A percentile compares a stretch with the other conserved stretches of the same genome.
phyloP scores from a whole-genome alignment of 768 basidiomycete species.

The Panus rudis region DNA sequence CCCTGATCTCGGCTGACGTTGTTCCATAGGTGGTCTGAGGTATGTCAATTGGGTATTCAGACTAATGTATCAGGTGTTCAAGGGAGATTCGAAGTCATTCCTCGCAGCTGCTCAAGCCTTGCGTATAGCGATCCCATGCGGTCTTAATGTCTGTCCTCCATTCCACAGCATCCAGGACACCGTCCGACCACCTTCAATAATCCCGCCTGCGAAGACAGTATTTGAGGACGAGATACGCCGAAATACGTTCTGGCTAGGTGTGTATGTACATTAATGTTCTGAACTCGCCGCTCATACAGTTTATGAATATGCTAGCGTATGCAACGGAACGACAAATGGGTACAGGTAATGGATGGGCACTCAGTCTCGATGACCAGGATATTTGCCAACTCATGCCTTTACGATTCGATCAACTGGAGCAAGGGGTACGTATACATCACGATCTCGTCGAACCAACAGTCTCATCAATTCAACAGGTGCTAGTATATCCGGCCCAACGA shows the following conservation, averaged over 20 bases:
- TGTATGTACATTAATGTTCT: neutral
- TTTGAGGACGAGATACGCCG: conserved; percentile 67
- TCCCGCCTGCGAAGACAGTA: conserved; percentile 51
- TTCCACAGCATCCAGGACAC: conserved; percentile 61
- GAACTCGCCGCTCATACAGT: too few relatives aligned
- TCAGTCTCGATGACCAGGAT: conserved; percentile 66
- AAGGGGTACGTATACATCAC: conserved; percentile 42
- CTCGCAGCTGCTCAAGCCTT: conserved; percentile 49
- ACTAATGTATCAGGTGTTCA: neutral
- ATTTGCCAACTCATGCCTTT: conserved; percentile 66
- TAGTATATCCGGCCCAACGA: conserved; percentile 30
- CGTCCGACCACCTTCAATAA: conserved; percentile 48
- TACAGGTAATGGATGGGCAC: conserved; percentile 64
- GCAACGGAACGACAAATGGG: conserved; percentile 61
- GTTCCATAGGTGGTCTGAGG: conserved; percentile 64
- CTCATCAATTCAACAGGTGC: neutral
- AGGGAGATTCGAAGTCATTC: conserved; percentile 41
- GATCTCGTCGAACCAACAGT: neutral
- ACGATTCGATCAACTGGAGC: conserved; percentile 50
- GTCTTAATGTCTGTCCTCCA: conserved; percentile 60
- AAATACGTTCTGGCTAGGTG: conserved; percentile 54
- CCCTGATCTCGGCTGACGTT: neutral
- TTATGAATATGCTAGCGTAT: conserved; percentile 52
- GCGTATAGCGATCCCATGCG: conserved; percentile 56
- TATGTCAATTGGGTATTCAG: conserved; percentile 19